Percentiles rank a stretch among this genome's conserved stretches.
These are phyloP conservation scores for Penicillium sp. DNA, from an alignment of 2,329 filamentous ascomycete genomes.

Conservation along the genomic window DNA sequence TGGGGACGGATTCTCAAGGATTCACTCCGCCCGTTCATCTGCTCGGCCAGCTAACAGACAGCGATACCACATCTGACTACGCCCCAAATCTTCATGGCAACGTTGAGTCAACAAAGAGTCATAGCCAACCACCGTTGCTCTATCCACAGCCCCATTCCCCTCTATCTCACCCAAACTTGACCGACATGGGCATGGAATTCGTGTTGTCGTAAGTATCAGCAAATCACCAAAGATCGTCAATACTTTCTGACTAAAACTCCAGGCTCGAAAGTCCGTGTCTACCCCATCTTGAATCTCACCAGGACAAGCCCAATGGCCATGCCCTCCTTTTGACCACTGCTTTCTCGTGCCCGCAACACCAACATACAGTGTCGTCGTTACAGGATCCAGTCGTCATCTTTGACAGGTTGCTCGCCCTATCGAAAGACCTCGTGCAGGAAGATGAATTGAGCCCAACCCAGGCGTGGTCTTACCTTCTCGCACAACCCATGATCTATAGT, in stretches of 20 bases:
- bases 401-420: slow-evolving; percentile 14
- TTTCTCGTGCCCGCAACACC: slow-evolving; percentile 20
- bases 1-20: too few relatives aligned
- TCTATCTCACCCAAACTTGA: neutral
- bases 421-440: slow-evolving; percentile 13
- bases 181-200: slow-evolving; percentile 33
- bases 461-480: slow-evolving; percentile 32
- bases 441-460: slow-evolving; percentile 37
- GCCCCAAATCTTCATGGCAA: too few relatives aligned
- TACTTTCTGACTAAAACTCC: neutral
- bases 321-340: slow-evolving; percentile 31
- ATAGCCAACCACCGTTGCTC: too few relatives aligned
- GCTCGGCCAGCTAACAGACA: too few relatives aligned
- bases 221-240: neutral
- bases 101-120: too few relatives aligned
- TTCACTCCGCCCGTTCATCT: too few relatives aligned
- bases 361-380: slow-evolving; percentile 13
- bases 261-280: slow-evolving; percentile 38
- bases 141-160: too few relatives aligned
- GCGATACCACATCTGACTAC: too few relatives aligned
- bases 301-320: slow-evolving; percentile 27
- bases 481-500: slow-evolving; percentile 22
- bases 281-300: slow-evolving; percentile 26
- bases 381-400: slow-evolving; percentile 14
- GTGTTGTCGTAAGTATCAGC: slow-evolving; percentile 31